Base-by-base conservation (phyloP, 1,139 yeast genomes). In the Taphrina betulina region DNA sequence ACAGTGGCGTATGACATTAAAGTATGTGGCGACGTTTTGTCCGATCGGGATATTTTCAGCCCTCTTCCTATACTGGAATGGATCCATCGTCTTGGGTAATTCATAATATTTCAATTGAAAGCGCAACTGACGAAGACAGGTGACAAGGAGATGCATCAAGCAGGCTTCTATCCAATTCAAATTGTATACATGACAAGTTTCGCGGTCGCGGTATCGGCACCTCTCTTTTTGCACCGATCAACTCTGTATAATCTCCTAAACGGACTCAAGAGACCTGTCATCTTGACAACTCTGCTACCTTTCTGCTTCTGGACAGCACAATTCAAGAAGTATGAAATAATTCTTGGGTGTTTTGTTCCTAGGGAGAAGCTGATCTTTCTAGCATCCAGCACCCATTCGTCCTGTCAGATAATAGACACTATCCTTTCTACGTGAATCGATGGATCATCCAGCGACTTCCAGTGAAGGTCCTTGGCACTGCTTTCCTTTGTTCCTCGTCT, bases 381-480 rank as follows among this genome's bases (percentile, higher is more conserved):
- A 85, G 96, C 0, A 74, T 83, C 7, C 82, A 82, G 3, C 98
- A 94, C 67, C 96, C 97, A 8, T 94, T 90, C 69, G 69, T 92
- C 38, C 74, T 90, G 48, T 95, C 98, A 0, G 99, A 94, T 68
- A 94, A 94, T 70, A 80, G 98, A 61, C 98, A 92, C 68, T 88
- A 82, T 67, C 82, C 95, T 0, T 92, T 92, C 67, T 94, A 92
- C 70, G 71, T 92, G 26, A 50, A 50, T 34, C 20, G 33, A 16
- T n/a, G 54, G 40, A 20, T 50, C 17, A 35, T 58, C 7, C 87
- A 85, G 79, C 78, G 80, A 57, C 78, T 78, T 59, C 65, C 90
- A 16, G 74, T 87, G 38, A 69, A 74, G 60, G 72, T 72, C 29
- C 69, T 67, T 17, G 68, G 75, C 63, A 70, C 76, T 60, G 66